Percentiles rank a stretch among this genome's conserved stretches.
Conservation (phyloP, 2,329 filamentous ascomycete species). For the Sporothrix pseudoabietina region DNA sequence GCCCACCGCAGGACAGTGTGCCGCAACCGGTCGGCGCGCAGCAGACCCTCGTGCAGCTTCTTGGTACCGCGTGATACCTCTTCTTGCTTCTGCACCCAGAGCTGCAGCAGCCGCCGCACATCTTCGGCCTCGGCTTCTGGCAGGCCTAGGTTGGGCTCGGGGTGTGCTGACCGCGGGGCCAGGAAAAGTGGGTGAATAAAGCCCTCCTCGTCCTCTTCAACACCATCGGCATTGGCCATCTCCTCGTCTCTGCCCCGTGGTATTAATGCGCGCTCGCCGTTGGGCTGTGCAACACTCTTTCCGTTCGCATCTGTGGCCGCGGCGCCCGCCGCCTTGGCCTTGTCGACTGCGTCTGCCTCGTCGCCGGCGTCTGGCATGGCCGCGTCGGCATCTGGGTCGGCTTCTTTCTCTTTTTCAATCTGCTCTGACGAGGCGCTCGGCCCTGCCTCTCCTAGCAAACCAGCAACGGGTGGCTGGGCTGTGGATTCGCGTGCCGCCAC, state of each 20-base stretch:
- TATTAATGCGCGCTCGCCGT: conserved; percentile 19
- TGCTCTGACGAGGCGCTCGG: neutral
- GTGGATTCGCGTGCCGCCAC: conserved; percentile 14
- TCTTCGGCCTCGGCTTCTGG: conserved; percentile 76
- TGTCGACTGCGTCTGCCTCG: neutral
- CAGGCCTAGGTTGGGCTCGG: conserved; percentile 71
- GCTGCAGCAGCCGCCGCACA: conserved; percentile 69
- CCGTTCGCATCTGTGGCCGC: neutral
- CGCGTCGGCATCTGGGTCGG: neutral
- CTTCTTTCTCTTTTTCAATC: conserved; percentile 6
- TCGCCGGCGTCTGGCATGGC: neutral
- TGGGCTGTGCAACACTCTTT: neutral
- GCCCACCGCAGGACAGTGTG: conserved; percentile 73
- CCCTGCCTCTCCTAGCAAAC: neutral
- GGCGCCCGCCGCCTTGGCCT: neutral
- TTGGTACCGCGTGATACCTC: conserved; percentile 74
- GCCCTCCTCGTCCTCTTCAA: conserved; percentile 44
- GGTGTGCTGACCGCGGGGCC: conserved; percentile 61
- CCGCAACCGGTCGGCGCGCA: conserved; percentile 71
- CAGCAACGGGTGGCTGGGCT: neutral
- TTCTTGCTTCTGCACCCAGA: conserved; percentile 84
- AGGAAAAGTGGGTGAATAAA: conserved; percentile 75
- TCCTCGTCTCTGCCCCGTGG: conserved; percentile 2
- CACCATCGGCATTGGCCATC: neutral
- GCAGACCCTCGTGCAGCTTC: conserved; percentile 68